These are phyloP conservation scores for Coffea humblotiana DNA, from an alignment of 305 asterid genomes.

Conservation along the genomic window DNA sequence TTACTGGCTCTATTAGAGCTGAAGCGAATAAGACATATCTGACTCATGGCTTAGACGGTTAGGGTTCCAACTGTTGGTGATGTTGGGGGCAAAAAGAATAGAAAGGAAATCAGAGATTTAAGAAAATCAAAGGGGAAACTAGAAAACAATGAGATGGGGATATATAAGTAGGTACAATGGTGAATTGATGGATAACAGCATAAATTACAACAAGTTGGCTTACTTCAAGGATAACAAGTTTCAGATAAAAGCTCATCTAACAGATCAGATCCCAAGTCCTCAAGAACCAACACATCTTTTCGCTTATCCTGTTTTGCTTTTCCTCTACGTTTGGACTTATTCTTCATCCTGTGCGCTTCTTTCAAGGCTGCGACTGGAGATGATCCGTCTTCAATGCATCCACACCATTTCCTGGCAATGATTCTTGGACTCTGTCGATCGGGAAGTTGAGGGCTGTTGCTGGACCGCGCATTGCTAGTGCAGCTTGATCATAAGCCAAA, in stretches of 20 bases:
- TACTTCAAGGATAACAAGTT: conserved; percentile 5
- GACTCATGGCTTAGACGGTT: too few species aligned
- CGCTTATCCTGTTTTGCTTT: conserved; percentile 14
- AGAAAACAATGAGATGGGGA: neutral
- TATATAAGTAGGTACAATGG: neutral
- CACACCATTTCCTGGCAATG: conserved; percentile 37
- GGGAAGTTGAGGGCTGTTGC: conserved; percentile 42
- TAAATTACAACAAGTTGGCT: neutral
- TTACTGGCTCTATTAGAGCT: too few species aligned
- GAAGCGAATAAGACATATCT: too few species aligned
- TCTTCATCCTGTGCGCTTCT: conserved; percentile 45
- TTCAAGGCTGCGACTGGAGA: conserved; percentile 57
- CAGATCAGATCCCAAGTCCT: conserved; percentile 60
- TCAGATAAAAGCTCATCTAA: conserved; percentile 47
- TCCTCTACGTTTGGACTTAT: neutral
- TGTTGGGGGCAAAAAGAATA: too few species aligned
- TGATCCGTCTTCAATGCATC: conserved; percentile 31
- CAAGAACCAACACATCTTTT: conserved; percentile 41
- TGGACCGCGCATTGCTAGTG: conserved; percentile 47
- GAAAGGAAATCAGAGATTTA: too few species aligned
- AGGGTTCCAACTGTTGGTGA: too few species aligned
- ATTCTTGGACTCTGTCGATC: conserved; percentile 34
- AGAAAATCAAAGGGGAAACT: too few species aligned
- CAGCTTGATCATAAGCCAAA: conserved; percentile 65
- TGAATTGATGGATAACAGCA: neutral